Percentiles rank a stretch among this genome's conserved stretches.
Conservation (phyloP, 2,329 filamentous ascomycete species). For the Trichoderma sp. region DNA sequence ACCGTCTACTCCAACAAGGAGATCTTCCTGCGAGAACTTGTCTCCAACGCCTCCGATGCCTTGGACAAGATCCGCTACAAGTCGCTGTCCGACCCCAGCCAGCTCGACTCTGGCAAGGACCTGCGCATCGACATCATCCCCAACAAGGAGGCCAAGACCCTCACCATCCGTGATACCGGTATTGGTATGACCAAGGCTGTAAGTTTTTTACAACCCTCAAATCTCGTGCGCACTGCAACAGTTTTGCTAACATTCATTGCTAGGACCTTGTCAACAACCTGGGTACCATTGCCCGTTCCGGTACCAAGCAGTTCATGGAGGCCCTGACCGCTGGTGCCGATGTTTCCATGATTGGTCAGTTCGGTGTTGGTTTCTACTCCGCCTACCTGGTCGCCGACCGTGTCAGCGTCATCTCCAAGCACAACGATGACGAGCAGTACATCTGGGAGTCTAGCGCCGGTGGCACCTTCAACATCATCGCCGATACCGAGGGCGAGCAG, state of each 20-base stretch:
- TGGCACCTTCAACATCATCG: constrained; percentile 91
- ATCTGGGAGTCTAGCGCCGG: constrained; percentile 97
- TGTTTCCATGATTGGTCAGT: constrained; percentile 99
- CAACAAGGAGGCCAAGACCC: constrained; percentile 94
- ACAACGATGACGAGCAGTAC: constrained; percentile 99
- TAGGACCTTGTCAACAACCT: constrained; percentile 99
- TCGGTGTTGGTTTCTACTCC: constrained; percentile 99
- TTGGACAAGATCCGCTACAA: constrained; percentile 99
- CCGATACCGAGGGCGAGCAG: constrained; percentile 87
- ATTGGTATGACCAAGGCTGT: constrained; percentile 99
- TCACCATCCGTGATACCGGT: constrained; percentile 96
- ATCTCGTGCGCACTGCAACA: background rate
- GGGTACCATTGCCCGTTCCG: constrained; percentile 97
- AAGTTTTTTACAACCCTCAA: constrained; percentile 49
- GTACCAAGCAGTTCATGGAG: constrained; percentile 99
- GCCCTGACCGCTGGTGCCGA: constrained; percentile 96
- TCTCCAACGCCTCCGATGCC: constrained; percentile 98
- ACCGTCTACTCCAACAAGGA: constrained; percentile 99
- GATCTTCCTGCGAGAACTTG: constrained; percentile 97
- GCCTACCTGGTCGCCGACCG: constrained; percentile 98
- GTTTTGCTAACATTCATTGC: constrained; percentile 22
- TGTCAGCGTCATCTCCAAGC: constrained; percentile 93
- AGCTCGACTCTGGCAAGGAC: constrained; percentile 97
- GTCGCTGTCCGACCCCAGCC: constrained; percentile 92
- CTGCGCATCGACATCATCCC: constrained; percentile 99